phyloP scores from a whole-genome alignment of 306 rosid species.

The Senna tora region DNA sequence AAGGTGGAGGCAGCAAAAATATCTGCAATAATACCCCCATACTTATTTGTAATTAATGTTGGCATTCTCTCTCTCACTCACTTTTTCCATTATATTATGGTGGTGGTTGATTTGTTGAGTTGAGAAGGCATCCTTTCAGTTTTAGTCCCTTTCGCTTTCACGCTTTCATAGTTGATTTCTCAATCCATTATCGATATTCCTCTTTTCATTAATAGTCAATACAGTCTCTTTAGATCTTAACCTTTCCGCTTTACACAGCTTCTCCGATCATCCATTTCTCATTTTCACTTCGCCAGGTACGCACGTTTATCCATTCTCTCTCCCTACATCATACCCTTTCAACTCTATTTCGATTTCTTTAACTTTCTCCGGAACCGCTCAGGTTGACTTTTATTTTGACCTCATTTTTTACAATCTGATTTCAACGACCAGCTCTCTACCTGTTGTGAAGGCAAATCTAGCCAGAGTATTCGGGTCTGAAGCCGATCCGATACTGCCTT shows the following conservation, averaged over 20 bases:
- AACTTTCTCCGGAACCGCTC: slow-evolving; percentile 28
- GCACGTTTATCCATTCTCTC: slow-evolving; percentile 41
- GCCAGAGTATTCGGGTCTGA: slow-evolving; percentile 3
- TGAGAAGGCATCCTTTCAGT: slow-evolving; percentile 7
- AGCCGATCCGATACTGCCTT: slow-evolving; percentile 39
- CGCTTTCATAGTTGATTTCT: too few relatives aligned
- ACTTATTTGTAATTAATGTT: background rate
- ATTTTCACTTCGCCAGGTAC: slow-evolving; percentile 42
- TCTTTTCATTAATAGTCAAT: background rate
- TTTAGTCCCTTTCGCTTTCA: slow-evolving; percentile 19
- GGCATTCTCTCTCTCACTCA: background rate
- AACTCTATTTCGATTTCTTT: background rate
- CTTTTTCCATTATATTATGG: background rate
- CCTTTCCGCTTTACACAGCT: slow-evolving; percentile 15
- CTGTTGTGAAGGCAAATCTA: slow-evolving; percentile 27
- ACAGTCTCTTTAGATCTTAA: slow-evolving; percentile 7
- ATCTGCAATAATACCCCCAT: background rate
- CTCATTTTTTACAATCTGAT: slow-evolving; percentile 22
- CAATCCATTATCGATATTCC: background rate
- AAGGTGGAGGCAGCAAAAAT: slow-evolving; percentile 44
- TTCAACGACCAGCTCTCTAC: slow-evolving; percentile 29
- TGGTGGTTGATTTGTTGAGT: slow-evolving; percentile 18
- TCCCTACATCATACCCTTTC: slow-evolving; percentile 17
- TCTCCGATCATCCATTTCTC: slow-evolving; percentile 55
- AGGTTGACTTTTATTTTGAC: slow-evolving; percentile 24